Percentiles rank a stretch among this genome's conserved stretches.
phyloP scores from a whole-genome alignment of 495 filamentous ascomycete species.

The Neurospora sp. region DNA sequence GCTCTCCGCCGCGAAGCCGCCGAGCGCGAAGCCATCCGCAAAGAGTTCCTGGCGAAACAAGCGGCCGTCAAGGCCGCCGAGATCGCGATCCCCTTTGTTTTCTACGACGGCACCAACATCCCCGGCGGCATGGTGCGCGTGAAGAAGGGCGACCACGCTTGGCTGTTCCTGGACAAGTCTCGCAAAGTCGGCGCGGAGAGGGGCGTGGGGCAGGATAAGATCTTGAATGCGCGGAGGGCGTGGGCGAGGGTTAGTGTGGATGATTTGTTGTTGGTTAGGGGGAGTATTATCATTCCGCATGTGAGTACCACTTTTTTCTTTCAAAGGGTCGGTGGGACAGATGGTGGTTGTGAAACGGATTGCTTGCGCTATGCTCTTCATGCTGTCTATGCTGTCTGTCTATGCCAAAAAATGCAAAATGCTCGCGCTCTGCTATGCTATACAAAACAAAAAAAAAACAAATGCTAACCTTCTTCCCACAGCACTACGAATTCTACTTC shows the following conservation, averaged over 20 bases:
- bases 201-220: constrained; percentile 53
- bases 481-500: constrained; percentile 97
- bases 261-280: constrained; percentile 87
- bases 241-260: constrained; percentile 95
- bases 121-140: constrained; percentile 69
- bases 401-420: background rate
- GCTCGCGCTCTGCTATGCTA: background rate
- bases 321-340: background rate
- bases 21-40: constrained; percentile 69
- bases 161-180: constrained; percentile 85
- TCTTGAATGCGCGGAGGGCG: constrained; percentile 57
- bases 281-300: constrained; percentile 88
- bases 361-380: background rate
- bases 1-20: constrained; percentile 71
- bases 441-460: background rate
- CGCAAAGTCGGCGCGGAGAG: constrained; percentile 81
- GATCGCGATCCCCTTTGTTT: constrained; percentile 89
- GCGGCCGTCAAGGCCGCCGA: constrained; percentile 83
- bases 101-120: constrained; percentile 97
- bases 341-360: background rate
- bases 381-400: background rate
- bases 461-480: constrained; percentile 9
- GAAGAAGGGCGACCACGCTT: constrained; percentile 86
- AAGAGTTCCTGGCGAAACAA: constrained; percentile 76
- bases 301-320: constrained; percentile 41